A percentile compares a stretch with the other conserved stretches of the same genome.
phyloP scores from a whole-genome alignment of 345 rosid species.

The Cardiospermum halicacabum region DNA sequence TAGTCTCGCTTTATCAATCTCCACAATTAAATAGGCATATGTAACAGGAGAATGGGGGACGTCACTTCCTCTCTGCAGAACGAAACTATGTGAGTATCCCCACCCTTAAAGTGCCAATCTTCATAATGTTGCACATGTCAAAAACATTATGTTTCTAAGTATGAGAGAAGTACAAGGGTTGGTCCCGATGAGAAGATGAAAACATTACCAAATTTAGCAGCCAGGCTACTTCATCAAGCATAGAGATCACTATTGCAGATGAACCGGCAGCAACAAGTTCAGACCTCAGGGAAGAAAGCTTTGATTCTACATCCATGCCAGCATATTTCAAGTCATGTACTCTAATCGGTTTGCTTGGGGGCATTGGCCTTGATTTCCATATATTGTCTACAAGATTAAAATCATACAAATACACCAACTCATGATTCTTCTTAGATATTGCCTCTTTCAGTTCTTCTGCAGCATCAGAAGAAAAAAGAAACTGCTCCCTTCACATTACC shows the following conservation, averaged over 20 bases:
- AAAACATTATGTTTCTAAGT: background rate
- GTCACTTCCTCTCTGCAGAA: constrained; percentile 87
- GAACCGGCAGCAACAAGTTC: constrained; percentile 65
- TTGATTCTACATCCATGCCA: constrained; percentile 72
- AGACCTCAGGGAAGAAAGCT: constrained; percentile 61
- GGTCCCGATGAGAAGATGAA: background rate
- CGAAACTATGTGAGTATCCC: background rate
- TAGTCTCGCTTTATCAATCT: constrained; percentile 57
- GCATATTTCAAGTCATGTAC: constrained; percentile 85
- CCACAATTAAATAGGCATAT: constrained; percentile 84
- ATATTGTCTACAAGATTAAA: constrained; percentile 76
- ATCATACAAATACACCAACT: constrained; percentile 72
- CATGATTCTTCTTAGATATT: constrained; percentile 69
- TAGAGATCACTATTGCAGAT: constrained; percentile 77
- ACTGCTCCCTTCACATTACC: constrained; percentile 89
- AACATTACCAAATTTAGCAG: constrained; percentile 76
- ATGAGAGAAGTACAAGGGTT: background rate
- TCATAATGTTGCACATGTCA: background rate
- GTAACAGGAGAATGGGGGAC: constrained; percentile 96
- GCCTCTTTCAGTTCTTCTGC: constrained; percentile 88
- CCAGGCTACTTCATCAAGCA: constrained; percentile 99
- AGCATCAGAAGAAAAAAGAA: constrained; percentile 91
- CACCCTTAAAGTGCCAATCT: background rate
- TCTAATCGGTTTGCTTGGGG: constrained; percentile 71
- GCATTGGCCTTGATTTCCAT: constrained; percentile 86